phyloP scores from a whole-genome alignment of 192 early-diverging fungal genomes.

The Entomortierella beljakovae region DNA sequence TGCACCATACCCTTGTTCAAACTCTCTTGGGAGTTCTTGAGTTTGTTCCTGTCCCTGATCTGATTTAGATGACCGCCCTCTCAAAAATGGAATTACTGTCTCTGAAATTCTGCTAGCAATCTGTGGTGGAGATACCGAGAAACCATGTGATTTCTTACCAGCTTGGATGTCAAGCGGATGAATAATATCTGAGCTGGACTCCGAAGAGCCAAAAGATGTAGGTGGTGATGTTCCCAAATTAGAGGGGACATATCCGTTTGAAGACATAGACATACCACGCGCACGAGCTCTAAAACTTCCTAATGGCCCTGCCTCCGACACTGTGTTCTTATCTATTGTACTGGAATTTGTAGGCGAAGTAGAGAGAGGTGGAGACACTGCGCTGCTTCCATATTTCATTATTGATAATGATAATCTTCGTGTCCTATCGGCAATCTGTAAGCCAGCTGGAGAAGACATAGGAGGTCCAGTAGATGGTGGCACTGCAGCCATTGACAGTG shows the following conservation, averaged over 20 bases:
- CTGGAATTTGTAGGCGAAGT: not conserved
- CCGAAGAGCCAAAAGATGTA: not conserved
- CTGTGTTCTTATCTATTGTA: not conserved
- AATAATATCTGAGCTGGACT: not conserved
- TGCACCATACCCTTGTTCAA: not conserved
- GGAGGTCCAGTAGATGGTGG: conserved; percentile 9
- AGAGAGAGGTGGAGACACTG: not conserved
- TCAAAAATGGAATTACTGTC: conserved; percentile 33
- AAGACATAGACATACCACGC: conserved; percentile 32
- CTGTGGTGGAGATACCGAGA: conserved; percentile 49
- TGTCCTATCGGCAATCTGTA: conserved; percentile 35
- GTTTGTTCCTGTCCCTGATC: conserved; percentile 1
- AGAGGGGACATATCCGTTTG: conserved; percentile 15
- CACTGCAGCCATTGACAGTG: not conserved
- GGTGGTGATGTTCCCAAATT: conserved; percentile 12
- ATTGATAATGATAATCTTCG: conserved; percentile 35
- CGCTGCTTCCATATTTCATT: conserved; percentile 28
- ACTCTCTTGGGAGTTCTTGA: not conserved
- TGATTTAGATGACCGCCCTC: conserved; percentile 10
- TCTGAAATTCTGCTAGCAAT: conserved; percentile 26
- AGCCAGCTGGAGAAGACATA: conserved; percentile 19
- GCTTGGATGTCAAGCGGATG: conserved; percentile 28
- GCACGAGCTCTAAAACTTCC: not conserved
- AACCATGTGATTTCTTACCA: conserved; percentile 9
- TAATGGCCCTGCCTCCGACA: not conserved